Evolutionary conservation across 2,329 filamentous ascomycete species (phyloP), one percentile per base, ranked within the genome.

Genomic region (Alternaria postmessia): DNA sequence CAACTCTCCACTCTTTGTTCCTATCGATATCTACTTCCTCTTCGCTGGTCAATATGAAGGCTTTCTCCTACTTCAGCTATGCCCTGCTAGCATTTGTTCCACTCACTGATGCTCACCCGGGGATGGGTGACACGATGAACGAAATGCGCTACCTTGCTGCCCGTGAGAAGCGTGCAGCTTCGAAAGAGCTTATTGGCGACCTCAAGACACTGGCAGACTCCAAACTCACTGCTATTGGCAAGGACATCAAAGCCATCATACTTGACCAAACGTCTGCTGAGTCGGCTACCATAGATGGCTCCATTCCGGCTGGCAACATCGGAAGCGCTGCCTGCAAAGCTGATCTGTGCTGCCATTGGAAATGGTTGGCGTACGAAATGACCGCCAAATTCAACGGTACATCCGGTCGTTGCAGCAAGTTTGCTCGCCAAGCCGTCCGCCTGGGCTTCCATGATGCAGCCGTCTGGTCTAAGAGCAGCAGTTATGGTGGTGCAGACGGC

Each of bases 311-410:
- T 9, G 75, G 74, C 8, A 68, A 62, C n/a, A 67, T 75, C 28
- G 74, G 72, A 22, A 74, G 66, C 32, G 69, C 70, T 8, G 74
- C 75, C 9, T 78, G 75, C 66, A 72, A 74, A 63, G 65, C 68
- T 8, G 74, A 78, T 38, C 62, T 67, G 14, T 78, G 76, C 64
- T 78, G 76, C 51, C 68, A 74, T 22, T 78, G 75, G 75, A 75
- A 75, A 52, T 78, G 75, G 67, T 69, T 78, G 3, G 63, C 72
- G 7, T 71, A 74, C 51, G 75, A 77, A 26, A 76, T 78, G 73
- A 72, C 69, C 8, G 66, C 70, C 30, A 69, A 68, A 32, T 78
- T 78, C 66, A 73, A 70, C 41, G 75, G 74, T 48, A 70, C 70
- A 5, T 75, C 73, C 3, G 75, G 74, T 5, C 73, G 75, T 5